Evolutionary conservation across 257 asterid genomes (phyloP).

Genomic region (Solanum gandarillasii): DNA sequence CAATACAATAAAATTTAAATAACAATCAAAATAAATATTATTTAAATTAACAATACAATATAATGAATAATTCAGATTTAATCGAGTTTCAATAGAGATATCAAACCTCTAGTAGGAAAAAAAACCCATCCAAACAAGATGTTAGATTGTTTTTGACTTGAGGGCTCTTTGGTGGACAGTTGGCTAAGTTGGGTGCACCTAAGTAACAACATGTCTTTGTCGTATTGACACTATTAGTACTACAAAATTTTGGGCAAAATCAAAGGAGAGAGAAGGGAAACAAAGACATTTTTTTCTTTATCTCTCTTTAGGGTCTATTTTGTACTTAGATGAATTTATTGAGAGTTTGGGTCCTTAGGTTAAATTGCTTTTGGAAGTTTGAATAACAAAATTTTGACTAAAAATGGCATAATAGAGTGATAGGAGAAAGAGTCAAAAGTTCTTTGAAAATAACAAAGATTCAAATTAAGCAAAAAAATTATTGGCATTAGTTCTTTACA

Average conservation of each 20-base stretch:
- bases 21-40: too few species aligned
- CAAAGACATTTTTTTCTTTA: not conserved
- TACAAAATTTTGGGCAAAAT: not conserved
- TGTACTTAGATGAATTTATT: not conserved
- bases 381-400: not conserved
- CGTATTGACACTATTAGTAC: not conserved
- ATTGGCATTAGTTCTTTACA: not conserved
- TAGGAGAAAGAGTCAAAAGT: not conserved
- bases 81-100: fast-evolving
- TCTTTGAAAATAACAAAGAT: not conserved
- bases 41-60: too few species aligned
- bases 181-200: conserved; percentile 3
- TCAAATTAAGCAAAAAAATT: not conserved
- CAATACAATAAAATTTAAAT: too few species aligned
- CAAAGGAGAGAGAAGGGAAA: not conserved
- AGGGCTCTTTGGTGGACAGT: not conserved
- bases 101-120: fast-evolving
- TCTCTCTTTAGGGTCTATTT: not conserved
- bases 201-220: not conserved
- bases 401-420: not conserved
- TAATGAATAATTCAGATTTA: fast-evolving
- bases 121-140: not conserved
- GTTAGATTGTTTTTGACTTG: not conserved
- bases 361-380: not conserved
- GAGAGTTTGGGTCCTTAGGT: not conserved